Conservation (phyloP, 345 rosid species). For the Populus nigra region DNA sequence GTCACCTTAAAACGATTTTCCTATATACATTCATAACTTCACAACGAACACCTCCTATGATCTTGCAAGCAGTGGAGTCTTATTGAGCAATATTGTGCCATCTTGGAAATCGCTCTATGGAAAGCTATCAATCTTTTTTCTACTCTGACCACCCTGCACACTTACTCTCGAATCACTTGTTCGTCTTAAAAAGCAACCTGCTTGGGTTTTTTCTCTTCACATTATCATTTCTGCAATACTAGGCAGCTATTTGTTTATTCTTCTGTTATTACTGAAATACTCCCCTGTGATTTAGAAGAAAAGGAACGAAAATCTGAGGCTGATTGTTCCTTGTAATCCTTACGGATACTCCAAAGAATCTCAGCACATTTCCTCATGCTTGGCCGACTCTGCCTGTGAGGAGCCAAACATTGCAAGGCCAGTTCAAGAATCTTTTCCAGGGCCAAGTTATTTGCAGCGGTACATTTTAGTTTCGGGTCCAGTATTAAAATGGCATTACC, state of each 20-base stretch:
- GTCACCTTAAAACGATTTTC: not conserved
- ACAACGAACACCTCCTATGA: not conserved
- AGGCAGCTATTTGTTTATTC: slow-evolving; percentile 7
- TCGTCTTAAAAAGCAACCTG: not conserved
- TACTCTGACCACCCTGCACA: not conserved
- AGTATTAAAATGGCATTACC: slow-evolving; percentile 56
- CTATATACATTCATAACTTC: not conserved
- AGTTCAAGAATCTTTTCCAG: slow-evolving; percentile 73
- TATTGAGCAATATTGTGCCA: not conserved
- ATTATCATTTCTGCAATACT: not conserved
- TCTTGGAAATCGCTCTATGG: not conserved
- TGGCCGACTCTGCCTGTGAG: slow-evolving; percentile 64
- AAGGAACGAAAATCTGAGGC: slow-evolving; percentile 36
- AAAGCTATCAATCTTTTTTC: not conserved
- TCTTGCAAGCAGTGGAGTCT: slow-evolving; percentile 1
- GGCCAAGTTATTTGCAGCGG: slow-evolving; percentile 46
- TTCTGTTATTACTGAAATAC: slow-evolving; percentile 20
- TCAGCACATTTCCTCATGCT: slow-evolving; percentile 81
- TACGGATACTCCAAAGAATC: slow-evolving; percentile 82
- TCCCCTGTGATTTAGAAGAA: slow-evolving; percentile 39
- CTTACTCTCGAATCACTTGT: not conserved
- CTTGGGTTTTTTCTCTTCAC: not conserved
- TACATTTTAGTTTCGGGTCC: slow-evolving; percentile 70
- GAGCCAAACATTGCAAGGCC: slow-evolving; percentile 72
- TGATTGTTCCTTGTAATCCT: slow-evolving; percentile 58